Percentiles rank a stretch among this genome's conserved stretches.
Conservation (phyloP, 2,329 filamentous ascomycete species). For the Lachnum nothofagi region DNA sequence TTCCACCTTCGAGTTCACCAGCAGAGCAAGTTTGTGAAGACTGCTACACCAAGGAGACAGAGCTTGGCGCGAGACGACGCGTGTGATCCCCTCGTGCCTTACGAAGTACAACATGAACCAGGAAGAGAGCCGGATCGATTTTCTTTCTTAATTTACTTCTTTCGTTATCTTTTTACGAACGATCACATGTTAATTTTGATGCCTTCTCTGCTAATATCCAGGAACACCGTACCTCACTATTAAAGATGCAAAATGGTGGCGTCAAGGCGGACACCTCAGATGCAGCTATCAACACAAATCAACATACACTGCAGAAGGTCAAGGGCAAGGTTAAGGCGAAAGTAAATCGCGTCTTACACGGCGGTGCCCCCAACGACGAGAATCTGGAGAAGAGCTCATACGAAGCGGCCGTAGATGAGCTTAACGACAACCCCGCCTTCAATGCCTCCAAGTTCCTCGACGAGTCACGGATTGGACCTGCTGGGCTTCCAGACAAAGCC, state of each 20-base stretch:
- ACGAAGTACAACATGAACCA: too few species aligned
- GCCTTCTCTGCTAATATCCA: background rate
- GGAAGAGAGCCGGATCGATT: too few species aligned
- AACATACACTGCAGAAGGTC: conserved; percentile 3
- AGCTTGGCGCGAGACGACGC: too few species aligned
- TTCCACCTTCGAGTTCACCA: too few species aligned
- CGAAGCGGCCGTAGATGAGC: conserved; percentile 8
- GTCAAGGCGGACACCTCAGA: background rate
- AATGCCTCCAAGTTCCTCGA: conserved; percentile 17
- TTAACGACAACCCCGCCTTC: conserved; percentile 22
- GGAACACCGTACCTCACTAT: background rate
- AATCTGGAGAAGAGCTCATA: conserved; percentile 1
- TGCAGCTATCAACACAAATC: background rate
- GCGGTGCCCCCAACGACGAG: conserved; percentile 1
- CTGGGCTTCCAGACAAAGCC: conserved; percentile 8
- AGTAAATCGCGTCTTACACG: conserved; percentile 5
- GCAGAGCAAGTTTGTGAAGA: too few species aligned
- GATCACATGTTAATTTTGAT: too few species aligned
- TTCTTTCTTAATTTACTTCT: too few species aligned
- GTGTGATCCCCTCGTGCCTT: too few species aligned
- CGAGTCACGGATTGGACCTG: conserved; percentile 8
- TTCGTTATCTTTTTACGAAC: too few species aligned
- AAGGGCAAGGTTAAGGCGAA: conserved; percentile 7
- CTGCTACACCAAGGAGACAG: too few species aligned
- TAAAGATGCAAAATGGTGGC: background rate